A percentile compares a stretch with the other conserved stretches of the same genome.
phyloP scores from a whole-genome alignment of 129 eudicot genomes.

The Escallonia rubra region DNA sequence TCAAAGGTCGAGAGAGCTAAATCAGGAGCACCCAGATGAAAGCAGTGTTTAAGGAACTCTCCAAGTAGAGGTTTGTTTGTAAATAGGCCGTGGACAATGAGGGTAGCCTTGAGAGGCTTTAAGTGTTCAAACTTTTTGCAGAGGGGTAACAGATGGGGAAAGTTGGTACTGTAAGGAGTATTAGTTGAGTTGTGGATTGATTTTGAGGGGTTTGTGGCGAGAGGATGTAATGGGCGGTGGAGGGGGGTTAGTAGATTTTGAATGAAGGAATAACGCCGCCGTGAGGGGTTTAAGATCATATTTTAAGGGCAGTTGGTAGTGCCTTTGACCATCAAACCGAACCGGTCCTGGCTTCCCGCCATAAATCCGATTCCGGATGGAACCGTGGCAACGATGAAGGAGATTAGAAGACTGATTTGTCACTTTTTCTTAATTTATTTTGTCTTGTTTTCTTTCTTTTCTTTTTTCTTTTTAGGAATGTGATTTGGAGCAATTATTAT shows the following conservation, averaged over 20 bases:
- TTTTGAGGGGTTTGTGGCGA: not conserved
- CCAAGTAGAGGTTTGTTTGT: constrained; percentile 9
- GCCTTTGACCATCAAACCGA: too few species aligned
- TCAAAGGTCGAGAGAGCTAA: constrained; percentile 33
- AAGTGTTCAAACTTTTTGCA: constrained; percentile 24
- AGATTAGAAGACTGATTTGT: too few species aligned
- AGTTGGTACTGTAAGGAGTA: constrained; percentile 2
- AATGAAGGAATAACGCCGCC: not conserved
- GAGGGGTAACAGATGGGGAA: constrained; percentile 10
- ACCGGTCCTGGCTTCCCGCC: not conserved
- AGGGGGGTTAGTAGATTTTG: not conserved
- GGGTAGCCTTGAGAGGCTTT: constrained; percentile 28
- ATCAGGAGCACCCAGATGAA: constrained; percentile 42
- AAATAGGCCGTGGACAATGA: constrained; percentile 26
- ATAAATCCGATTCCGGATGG: too few species aligned
- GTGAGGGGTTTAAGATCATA: not conserved
- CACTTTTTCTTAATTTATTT: too few species aligned
- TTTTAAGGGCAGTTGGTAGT: not conserved
- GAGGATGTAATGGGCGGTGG: not conserved
- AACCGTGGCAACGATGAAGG: too few species aligned
- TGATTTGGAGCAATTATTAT: too few species aligned
- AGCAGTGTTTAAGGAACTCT: constrained; percentile 30
- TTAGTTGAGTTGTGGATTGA: constrained; percentile 1
- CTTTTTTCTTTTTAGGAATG: too few species aligned
- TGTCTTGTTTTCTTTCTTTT: too few species aligned